These are phyloP conservation scores for Sclerotinia minor DNA, from an alignment of 2,329 filamentous ascomycete species.

Conservation along the genomic window DNA sequence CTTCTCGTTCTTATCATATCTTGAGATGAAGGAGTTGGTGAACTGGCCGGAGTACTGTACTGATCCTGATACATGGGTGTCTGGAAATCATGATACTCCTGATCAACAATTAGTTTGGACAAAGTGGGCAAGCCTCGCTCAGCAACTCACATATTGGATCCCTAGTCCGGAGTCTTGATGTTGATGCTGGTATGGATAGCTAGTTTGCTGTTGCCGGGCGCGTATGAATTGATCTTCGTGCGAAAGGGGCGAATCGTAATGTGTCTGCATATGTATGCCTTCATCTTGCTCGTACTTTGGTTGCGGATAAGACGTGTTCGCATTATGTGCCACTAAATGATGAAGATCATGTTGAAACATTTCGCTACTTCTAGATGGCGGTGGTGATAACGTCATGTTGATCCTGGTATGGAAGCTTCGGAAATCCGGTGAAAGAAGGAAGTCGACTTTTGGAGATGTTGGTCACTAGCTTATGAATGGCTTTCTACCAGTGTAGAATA, in stretches of 20 bases:
- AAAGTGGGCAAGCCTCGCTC: not conserved
- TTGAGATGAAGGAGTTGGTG: slow-evolving; percentile 48
- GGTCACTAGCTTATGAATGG: slow-evolving; percentile 16
- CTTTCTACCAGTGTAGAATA: slow-evolving; percentile 8
- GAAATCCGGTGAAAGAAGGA: slow-evolving; percentile 1
- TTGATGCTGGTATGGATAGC: slow-evolving; percentile 37
- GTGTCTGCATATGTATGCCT: slow-evolving; percentile 33
- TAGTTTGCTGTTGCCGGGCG: slow-evolving; percentile 29
- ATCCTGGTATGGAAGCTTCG: slow-evolving; percentile 13
- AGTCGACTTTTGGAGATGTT: not conserved
- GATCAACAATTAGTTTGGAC: slow-evolving; percentile 34
- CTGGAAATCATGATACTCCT: slow-evolving; percentile 30
- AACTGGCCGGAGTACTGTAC: slow-evolving; percentile 55
- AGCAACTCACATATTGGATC: slow-evolving; percentile 36
- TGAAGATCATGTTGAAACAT: slow-evolving; percentile 47
- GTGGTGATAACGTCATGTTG: slow-evolving; percentile 40
- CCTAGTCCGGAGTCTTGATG: slow-evolving; percentile 36
- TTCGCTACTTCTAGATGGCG: slow-evolving; percentile 46
- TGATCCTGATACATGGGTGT: slow-evolving; percentile 40
- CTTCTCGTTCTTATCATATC: slow-evolving; percentile 39
- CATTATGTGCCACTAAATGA: slow-evolving; percentile 49
- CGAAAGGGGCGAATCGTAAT: slow-evolving; percentile 37
- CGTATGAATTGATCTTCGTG: slow-evolving; percentile 32
- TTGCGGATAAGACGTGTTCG: slow-evolving; percentile 38
- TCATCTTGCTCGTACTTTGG: slow-evolving; percentile 36